Base-by-base conservation (phyloP, 495 filamentous ascomycete species). In the Astrocystis sublimbata region DNA sequence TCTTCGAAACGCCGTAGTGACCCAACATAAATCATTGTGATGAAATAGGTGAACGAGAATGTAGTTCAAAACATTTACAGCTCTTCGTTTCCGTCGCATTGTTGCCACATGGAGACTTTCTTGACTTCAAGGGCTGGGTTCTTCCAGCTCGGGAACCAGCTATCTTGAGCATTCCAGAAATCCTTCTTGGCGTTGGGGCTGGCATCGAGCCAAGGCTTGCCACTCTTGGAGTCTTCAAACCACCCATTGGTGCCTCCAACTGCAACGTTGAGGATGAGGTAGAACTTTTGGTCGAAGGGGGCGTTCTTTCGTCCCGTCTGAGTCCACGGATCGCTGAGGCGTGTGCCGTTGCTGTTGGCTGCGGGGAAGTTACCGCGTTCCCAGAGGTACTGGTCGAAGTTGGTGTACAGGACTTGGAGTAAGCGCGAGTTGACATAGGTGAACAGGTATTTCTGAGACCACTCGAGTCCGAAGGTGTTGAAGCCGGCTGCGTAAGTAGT, bases 381-480 rank as follows among this genome's bases (percentile, higher is more conserved):
- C 88, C 89, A 96, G 56, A 94, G 82, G 10, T 83, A 81, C 60
- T 84, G 66, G 70, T 89, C 77, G 67, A 94, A 96, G 74, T 89
- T 86, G 56, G 82, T 86, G 77, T 91, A 96, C 38, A 92, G 78
- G 23, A 94, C 88, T 71, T 92, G 89, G 17, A 92, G 78, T 8
- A 93, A 82, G 19, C 88, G 86, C 24, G 85, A 88, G 78, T 96
- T 86, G 74, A 96, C 82, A 73, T 92, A 96, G 35, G 90, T 92
- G 74, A 92, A 93, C 43, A 96, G 78, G 73, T 96, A 94, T 69
- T 93, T 92, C 55, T 92, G 85, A 58, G 85, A 89, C 91, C 91
- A 96, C 72, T 96, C 91, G 10, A 96, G 65, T 13, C 91, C 91
- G 64, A 85, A 96, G 0, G 83, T 90, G 73, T 96, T 88, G 77